A percentile compares a stretch with the other conserved stretches of the same genome.
phyloP scores from a whole-genome alignment of 192 early-diverging fungal species.

The Chytriomyces confervae region DNA sequence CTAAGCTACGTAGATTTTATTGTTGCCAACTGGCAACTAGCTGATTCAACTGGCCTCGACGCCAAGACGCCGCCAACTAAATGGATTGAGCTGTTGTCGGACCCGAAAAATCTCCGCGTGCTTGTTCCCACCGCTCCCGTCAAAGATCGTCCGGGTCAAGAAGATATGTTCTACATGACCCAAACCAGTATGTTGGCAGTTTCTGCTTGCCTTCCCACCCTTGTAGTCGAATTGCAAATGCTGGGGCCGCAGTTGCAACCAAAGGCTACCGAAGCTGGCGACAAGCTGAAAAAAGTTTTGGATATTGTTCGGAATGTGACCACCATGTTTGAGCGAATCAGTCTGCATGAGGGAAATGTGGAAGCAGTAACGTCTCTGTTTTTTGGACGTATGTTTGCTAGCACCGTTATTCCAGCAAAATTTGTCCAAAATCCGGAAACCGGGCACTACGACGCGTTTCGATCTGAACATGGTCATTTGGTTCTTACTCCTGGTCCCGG shows the following conservation, averaged over 20 bases:
- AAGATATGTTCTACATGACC: constrained; percentile 4
- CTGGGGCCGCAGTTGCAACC: not conserved
- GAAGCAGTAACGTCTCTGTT: not conserved
- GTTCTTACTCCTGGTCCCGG: too few relatives aligned
- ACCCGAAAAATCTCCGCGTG: not conserved
- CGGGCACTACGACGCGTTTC: not conserved
- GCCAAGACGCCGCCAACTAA: not conserved
- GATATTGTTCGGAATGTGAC: constrained; percentile 4
- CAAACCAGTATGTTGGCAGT: not conserved
- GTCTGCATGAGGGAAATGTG: not conserved
- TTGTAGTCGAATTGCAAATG: constrained; percentile 1
- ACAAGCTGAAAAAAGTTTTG: not conserved
- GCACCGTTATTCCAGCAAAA: not conserved
- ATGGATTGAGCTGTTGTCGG: not conserved
- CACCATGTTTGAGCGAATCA: not conserved
- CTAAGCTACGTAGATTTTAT: not conserved
- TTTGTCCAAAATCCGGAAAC: constrained; percentile 1
- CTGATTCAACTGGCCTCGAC: not conserved
- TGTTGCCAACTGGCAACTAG: not conserved
- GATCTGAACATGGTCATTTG: not conserved
- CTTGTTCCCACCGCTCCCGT: not conserved
- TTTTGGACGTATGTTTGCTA: constrained; percentile 1
- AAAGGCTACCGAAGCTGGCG: not conserved
- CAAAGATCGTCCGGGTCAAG: not conserved
- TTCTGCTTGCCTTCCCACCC: not conserved